Conservation (phyloP, 495 filamentous ascomycete genomes). For the Aspergillus panamensis region DNA sequence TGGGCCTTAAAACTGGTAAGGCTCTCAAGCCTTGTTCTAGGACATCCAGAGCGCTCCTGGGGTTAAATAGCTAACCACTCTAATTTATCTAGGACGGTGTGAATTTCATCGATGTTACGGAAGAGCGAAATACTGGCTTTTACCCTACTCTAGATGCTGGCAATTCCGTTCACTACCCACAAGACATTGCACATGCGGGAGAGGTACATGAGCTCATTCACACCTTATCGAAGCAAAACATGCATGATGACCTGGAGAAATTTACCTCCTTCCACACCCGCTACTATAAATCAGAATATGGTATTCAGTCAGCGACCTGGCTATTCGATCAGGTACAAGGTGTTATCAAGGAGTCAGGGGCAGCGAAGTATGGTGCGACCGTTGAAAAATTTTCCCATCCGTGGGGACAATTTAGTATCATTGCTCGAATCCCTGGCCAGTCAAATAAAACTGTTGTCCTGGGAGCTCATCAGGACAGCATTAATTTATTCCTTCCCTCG, state of each 20-base stretch:
- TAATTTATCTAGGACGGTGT: constrained; percentile 59
- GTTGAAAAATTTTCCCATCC: constrained; percentile 74
- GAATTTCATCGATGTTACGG: constrained; percentile 95
- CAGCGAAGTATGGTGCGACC: constrained; percentile 60
- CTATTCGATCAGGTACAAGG: constrained; percentile 70
- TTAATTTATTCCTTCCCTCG: constrained; percentile 85
- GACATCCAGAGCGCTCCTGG: background rate
- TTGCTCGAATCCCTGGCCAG: constrained; percentile 88
- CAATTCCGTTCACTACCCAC: constrained; percentile 56
- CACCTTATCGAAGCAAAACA: constrained; percentile 68
- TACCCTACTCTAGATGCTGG: constrained; percentile 31
- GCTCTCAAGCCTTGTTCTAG: constrained; percentile 14
- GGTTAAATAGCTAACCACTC: constrained; percentile 10
- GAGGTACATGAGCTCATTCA: constrained; percentile 64
- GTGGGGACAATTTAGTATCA: constrained; percentile 89
- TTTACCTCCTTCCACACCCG: constrained; percentile 83
- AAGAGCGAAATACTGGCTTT: constrained; percentile 42
- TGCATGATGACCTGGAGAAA: constrained; percentile 71
- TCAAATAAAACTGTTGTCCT: constrained; percentile 78
- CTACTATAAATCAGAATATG: constrained; percentile 84
- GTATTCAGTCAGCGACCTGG: constrained; percentile 87
- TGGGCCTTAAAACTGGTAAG: constrained; percentile 82
- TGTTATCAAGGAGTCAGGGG: constrained; percentile 66
- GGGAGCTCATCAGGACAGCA: constrained; percentile 76
- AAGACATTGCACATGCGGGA: constrained; percentile 59